Evolutionary conservation across 208 protist species (phyloP).

Genomic region (Leishmania tarentolae): DNA sequence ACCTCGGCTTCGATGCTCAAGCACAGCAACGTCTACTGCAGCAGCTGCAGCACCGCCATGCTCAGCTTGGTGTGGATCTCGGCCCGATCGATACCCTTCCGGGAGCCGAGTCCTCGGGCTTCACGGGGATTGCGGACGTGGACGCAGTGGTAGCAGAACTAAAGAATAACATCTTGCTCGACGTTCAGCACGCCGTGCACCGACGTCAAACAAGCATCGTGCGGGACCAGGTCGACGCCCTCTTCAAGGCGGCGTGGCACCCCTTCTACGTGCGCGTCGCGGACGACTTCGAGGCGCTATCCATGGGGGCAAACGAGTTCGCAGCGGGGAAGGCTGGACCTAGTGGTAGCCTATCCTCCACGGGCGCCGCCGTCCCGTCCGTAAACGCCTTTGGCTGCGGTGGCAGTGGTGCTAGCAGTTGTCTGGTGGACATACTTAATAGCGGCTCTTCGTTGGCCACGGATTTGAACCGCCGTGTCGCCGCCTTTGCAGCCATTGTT

Average conservation of each 20-base stretch:
- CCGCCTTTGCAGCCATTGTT: slow-evolving; percentile 69
- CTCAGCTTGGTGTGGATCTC: slow-evolving; percentile 47
- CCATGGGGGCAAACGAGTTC: slow-evolving; percentile 28
- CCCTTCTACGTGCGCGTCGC: slow-evolving; percentile 59
- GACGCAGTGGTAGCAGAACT: slow-evolving; percentile 66
- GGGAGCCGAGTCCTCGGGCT: slow-evolving; percentile 22
- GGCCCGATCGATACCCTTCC: slow-evolving; percentile 24
- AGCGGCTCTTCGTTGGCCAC: slow-evolving; percentile 44
- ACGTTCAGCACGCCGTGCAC: slow-evolving; percentile 65
- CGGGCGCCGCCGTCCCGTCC: background rate
- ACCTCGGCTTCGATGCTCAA: slow-evolving; percentile 78
- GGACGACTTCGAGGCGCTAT: slow-evolving; percentile 67
- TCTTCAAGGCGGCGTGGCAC: slow-evolving; percentile 69
- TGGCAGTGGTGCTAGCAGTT: background rate
- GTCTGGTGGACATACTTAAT: slow-evolving; percentile 34
- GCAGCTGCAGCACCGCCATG: slow-evolving; percentile 60
- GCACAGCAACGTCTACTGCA: slow-evolving; percentile 84
- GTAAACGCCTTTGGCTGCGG: slow-evolving; percentile 5
- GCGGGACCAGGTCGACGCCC: slow-evolving; percentile 52
- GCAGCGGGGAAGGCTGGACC: slow-evolving; percentile 2
- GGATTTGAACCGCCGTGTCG: slow-evolving; percentile 45
- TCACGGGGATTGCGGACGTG: slow-evolving; percentile 40
- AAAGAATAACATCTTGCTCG: slow-evolving; percentile 52
- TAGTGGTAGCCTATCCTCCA: slow-evolving; percentile 4
- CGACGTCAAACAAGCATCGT: slow-evolving; percentile 55